Conservation (phyloP, 768 basidiomycete genomes). For the Tylopilus sp. region DNA sequence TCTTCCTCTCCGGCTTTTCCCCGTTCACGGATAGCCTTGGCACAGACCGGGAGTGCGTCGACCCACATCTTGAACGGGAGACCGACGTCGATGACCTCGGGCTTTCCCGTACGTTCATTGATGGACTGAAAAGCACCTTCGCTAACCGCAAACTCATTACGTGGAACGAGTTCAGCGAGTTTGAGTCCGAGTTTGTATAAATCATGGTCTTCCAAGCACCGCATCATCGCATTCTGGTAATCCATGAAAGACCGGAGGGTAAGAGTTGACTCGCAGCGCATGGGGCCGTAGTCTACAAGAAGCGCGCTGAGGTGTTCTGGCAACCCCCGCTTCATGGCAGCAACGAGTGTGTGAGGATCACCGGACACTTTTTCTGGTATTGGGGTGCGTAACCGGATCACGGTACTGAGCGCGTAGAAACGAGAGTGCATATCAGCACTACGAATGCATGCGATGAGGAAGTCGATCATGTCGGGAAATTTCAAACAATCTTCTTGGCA, state of each 20-base stretch:
- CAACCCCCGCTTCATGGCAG: slow-evolving; percentile 41
- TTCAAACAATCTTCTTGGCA: slow-evolving; percentile 41
- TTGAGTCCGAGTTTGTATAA: slow-evolving; percentile 48
- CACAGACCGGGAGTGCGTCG: slow-evolving; percentile 56
- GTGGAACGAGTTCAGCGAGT: slow-evolving; percentile 46
- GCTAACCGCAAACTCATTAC: slow-evolving; percentile 55
- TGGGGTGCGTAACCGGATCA: slow-evolving; percentile 46
- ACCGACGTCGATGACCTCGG: slow-evolving; percentile 42
- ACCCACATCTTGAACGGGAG: slow-evolving; percentile 57
- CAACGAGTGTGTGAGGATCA: slow-evolving; percentile 48
- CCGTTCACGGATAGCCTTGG: slow-evolving; percentile 46
- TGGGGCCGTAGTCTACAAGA: slow-evolving; percentile 46
- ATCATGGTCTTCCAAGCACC: slow-evolving; percentile 43
- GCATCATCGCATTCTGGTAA: slow-evolving; percentile 53
- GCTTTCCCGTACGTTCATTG: slow-evolving; percentile 40
- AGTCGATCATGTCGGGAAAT: slow-evolving; percentile 41
- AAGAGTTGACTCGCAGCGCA: slow-evolving; percentile 43
- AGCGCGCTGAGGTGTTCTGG: slow-evolving; percentile 44
- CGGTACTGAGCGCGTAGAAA: slow-evolving; percentile 46
- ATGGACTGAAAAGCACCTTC: slow-evolving; percentile 50
- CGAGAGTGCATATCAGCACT: slow-evolving; percentile 52
- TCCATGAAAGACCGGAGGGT: slow-evolving; percentile 39
- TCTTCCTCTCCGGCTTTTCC: slow-evolving; percentile 42
- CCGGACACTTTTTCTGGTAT: slow-evolving; percentile 40
- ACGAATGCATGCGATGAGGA: slow-evolving; percentile 55